Evolutionary conservation across 441 rosid species (phyloP), one percentile per base, ranked within the genome.

Genomic region (Capsella rubella): DNA sequence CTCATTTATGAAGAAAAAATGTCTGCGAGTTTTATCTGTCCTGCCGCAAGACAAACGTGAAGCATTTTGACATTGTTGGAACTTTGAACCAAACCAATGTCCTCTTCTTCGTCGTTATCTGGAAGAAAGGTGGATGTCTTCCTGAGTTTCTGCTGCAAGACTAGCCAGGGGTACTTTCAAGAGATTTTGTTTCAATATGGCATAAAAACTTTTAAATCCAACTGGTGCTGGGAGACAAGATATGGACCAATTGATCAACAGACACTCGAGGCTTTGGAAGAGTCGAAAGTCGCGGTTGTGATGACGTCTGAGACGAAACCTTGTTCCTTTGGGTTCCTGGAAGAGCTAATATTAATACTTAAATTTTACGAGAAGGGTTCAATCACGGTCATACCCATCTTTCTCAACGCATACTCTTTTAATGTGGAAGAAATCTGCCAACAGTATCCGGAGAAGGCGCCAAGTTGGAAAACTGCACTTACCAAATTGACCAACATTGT

Each of bases 381-480:
- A 12, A 64, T 40, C 25, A 43, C 3, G 3, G 76, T 63, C 16
- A 8, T 53, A 31, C 76, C 76, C 8, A 31, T 72, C n/a, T 63
- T 58, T 1, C 15, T 16, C 10, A 37, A 31, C 15, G 37, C 0
- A 2, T 9, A 0, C 9, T 8, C 5, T 37, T 58, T 37, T 4
- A 29, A 35, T 16, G n/a, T 37, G 64, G 64, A 58, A 18, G 9
- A 18, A 58, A 16, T 58, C n/a, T 37, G 1, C 13, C 15, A 21
- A 10, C 15, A 16, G 16, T 35, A 7, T 18, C 64, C 31, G 3
- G 46, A 11, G 29, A 37, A 11, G 11, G 46, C 15, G 0, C 46
- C 2, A 37, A 35, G 13, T 58, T 58, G 64, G 64, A 58, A n/a
- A 16, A 37, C 15, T 0, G 64, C 64, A 58, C 12, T 58, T 35